phyloP scores from a whole-genome alignment of 805 yeast genomes.

The Suhomyces prunicola region DNA sequence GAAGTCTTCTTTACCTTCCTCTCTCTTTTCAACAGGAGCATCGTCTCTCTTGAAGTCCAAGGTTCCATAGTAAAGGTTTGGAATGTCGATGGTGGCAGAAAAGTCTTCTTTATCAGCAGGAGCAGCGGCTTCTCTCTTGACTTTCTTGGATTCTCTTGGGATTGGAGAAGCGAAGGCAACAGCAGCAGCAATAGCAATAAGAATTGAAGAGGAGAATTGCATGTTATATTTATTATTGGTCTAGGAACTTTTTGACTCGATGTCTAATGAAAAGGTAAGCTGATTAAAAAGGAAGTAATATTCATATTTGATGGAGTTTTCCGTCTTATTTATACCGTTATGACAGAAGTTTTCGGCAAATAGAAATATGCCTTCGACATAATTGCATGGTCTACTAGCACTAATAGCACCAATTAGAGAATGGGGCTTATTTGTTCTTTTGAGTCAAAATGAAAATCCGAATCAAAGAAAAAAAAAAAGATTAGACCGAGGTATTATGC shows the following conservation, averaged over 20 bases:
- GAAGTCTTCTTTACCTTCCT: not conserved
- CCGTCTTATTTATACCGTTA: not conserved
- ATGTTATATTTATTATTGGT: not conserved
- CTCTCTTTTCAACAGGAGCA: not conserved
- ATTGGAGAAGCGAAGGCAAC: slow-evolving; percentile 1
- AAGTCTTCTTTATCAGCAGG: not conserved
- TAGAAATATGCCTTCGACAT: not conserved
- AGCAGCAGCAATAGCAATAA: not conserved
- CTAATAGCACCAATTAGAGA: not conserved
- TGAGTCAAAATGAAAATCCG: not conserved
- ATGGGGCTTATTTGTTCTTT: not conserved
- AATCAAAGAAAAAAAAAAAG: not conserved
- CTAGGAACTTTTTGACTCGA: not conserved
- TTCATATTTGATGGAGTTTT: not conserved
- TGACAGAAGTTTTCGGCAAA: not conserved
- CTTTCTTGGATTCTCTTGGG: not conserved
- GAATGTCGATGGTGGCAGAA: not conserved
- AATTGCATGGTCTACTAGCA: not conserved
- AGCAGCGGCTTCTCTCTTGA: not conserved
- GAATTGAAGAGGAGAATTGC: not conserved
- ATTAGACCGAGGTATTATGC: not conserved
- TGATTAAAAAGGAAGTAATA: not conserved
- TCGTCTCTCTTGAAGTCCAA: not conserved
- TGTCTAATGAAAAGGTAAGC: not conserved
- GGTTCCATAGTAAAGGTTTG: not conserved